Base-by-base conservation (phyloP, 2,329 filamentous ascomycete species). In the Colletotrichum gloeosporioides region DNA sequence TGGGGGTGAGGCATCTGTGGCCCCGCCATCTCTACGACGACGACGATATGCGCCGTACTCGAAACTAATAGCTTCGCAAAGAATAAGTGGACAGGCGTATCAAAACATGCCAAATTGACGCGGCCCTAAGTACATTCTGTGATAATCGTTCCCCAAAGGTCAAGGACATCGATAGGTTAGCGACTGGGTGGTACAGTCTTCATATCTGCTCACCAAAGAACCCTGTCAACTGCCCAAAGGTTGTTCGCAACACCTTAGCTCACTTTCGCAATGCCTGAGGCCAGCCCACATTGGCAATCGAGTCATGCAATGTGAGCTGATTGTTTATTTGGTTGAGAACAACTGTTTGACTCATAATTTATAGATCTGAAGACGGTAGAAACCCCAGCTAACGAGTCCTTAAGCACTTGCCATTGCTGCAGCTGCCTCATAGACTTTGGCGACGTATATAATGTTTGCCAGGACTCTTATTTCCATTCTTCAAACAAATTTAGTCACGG, bases 121-220 rank as follows among this genome's bases (percentile, higher is more conserved):
- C 3, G 10, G 10, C 0, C 3, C n/a, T 22, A 0, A 44, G 0
- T 49, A 13, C 3, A 22, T 1, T 13, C 5, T 49, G 0, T 49
- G 1, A 12, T 22, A 22, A 12, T 4, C 10, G 6, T 6, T 8
- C n/a, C 2, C 6, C 44, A 49, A 13, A 49, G 10, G 44, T 49
- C n/a, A 49, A 13, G 44, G n/a, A 49, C 44, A 2, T 7, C 44
- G 44, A 22, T 49, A 4, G n/a, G 0, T 49, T 22, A 7, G 10
- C 10, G 44, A 49, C 6, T 22, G n/a, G 3, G 6, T 49, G 44
- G 6, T 22, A 22, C 2, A 22, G 6, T 22, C 9, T 7, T 12
- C 1, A 2, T 7, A 4, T 49, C 6, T 12, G 22, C 44, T 22
- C 10, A 22, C 44, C 10, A 0, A 49, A 49, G 3, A 0, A 12